Conservation (phyloP, 352 stramenopile species). For the Aphanomyces invadans region DNA sequence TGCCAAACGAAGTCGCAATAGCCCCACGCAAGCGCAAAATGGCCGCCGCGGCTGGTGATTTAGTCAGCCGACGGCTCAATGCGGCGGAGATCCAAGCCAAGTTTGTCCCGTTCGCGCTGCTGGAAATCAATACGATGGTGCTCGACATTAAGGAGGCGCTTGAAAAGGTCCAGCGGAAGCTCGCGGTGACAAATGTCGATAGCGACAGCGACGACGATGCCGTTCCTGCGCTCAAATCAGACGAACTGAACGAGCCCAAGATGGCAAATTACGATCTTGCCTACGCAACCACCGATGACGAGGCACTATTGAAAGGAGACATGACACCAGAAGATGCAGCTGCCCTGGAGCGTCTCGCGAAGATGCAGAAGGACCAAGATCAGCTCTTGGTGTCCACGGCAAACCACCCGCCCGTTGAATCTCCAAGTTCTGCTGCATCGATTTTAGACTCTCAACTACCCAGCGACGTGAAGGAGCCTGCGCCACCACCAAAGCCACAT, state of each 20-base stretch:
- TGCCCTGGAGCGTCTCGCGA: not conserved
- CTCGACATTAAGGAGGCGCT: slow-evolving; percentile 44
- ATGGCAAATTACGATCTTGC: no score
- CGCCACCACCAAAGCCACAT: no score
- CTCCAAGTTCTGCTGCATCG: no score
- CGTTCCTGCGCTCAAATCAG: no score
- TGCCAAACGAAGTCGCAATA: slow-evolving; percentile 2
- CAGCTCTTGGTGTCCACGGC: no score
- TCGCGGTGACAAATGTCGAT: slow-evolving; percentile 1
- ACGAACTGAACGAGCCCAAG: no score
- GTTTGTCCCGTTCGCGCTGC: slow-evolving; percentile 44
- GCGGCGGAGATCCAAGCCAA: slow-evolving; percentile 43
- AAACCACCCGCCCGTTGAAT: no score
- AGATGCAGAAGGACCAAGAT: not conserved
- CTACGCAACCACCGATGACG: no score
- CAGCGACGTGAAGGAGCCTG: no score
- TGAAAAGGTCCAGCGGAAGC: slow-evolving; percentile 17
- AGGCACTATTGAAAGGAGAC: not conserved
- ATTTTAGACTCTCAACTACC: no score
- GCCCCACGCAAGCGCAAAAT: not conserved
- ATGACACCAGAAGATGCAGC: not conserved
- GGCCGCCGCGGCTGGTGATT: slow-evolving; percentile 30
- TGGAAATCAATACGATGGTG: slow-evolving; percentile 62
- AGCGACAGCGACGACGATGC: slow-evolving; percentile 9
- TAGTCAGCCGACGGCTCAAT: slow-evolving; percentile 47